A percentile compares a stretch with the other conserved stretches of the same genome.
Evolutionary conservation across 73 alveolate species (phyloP).

Genomic region (Paramecium pentaurelia): DNA sequence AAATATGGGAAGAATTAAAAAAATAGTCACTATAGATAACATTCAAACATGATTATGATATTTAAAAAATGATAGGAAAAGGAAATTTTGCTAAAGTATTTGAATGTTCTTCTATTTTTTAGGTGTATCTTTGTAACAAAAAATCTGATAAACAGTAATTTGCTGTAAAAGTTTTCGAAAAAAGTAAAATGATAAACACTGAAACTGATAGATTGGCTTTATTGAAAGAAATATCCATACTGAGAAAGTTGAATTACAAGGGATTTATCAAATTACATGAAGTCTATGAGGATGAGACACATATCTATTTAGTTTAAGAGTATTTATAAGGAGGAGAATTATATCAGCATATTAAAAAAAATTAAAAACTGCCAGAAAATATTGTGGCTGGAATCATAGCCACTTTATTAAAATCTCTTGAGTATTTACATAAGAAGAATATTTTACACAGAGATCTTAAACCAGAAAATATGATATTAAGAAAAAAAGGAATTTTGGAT

Average conservation of each 20-base stretch:
- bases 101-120: not conserved
- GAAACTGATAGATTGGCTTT: constrained; percentile 14
- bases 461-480: constrained; percentile 64
- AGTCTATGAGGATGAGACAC: constrained; percentile 63
- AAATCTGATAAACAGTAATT: not conserved
- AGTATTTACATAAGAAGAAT: constrained; percentile 11
- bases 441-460: constrained; percentile 58
- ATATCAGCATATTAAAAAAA: constrained; percentile 57
- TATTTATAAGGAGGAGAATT: constrained; percentile 69
- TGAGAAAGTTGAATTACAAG: constrained; percentile 42
- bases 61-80: not conserved
- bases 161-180: constrained; percentile 57
- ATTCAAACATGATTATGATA: not conserved
- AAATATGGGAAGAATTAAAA: not conserved
- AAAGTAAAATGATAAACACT: constrained; percentile 21
- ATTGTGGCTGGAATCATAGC: constrained; percentile 47
- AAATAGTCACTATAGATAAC: not conserved
- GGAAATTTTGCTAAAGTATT: constrained; percentile 38
- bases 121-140: constrained; percentile 57
- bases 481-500: not conserved
- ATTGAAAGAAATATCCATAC: constrained; percentile 32
- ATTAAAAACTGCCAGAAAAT: constrained; percentile 55
- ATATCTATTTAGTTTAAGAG: constrained; percentile 68
- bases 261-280: constrained; percentile 53
- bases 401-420: constrained; percentile 49